These are phyloP conservation scores for Rosellinia necatrix DNA, from an alignment of 2,329 filamentous ascomycete genomes.

Conservation along the genomic window DNA sequence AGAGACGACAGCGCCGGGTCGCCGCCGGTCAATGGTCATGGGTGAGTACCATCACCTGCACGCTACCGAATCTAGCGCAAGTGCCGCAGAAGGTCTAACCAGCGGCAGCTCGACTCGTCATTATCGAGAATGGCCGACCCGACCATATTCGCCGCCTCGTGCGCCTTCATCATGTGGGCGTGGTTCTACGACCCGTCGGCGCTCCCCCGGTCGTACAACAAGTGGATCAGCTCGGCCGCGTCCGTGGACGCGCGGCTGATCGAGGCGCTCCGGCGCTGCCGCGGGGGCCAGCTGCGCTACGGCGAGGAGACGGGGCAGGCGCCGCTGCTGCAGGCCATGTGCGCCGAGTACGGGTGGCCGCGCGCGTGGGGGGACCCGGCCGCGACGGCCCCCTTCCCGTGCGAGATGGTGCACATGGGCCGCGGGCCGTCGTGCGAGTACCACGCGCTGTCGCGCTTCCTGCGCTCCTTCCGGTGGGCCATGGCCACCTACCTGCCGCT, in stretches of 20 bases:
- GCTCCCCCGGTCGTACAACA: constrained; percentile 74
- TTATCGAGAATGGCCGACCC: constrained; percentile 63
- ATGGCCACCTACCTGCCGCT: constrained; percentile 78
- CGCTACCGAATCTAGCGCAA: background rate
- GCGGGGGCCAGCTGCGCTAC: constrained; percentile 68
- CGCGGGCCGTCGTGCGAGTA: constrained; percentile 73
- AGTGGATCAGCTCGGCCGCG: constrained; percentile 81
- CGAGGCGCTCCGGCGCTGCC: constrained; percentile 70
- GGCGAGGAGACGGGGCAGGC: constrained; percentile 74
- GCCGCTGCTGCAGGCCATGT: constrained; percentile 71
- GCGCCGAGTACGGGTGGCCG: constrained; percentile 71
- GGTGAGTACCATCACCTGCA: constrained; percentile 39
- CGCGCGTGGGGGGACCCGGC: constrained; percentile 74
- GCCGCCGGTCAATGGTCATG: constrained; percentile 51
- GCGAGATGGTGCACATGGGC: constrained; percentile 83
- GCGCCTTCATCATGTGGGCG: constrained; percentile 82
- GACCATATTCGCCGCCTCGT: constrained; percentile 71
- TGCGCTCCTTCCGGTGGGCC: constrained; percentile 72
- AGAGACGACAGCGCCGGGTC: constrained; percentile 50
- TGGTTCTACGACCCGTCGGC: constrained; percentile 79
- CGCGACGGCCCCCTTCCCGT: constrained; percentile 73
- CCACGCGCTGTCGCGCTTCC: constrained; percentile 72
- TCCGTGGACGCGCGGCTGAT: constrained; percentile 76
- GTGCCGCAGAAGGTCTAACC: constrained; percentile 7
- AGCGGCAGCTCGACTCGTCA: constrained; percentile 44